Evolutionary conservation across 257 asterid species (phyloP), one percentile per base, ranked within the genome.

Genomic region (Coffea eugenioides): DNA sequence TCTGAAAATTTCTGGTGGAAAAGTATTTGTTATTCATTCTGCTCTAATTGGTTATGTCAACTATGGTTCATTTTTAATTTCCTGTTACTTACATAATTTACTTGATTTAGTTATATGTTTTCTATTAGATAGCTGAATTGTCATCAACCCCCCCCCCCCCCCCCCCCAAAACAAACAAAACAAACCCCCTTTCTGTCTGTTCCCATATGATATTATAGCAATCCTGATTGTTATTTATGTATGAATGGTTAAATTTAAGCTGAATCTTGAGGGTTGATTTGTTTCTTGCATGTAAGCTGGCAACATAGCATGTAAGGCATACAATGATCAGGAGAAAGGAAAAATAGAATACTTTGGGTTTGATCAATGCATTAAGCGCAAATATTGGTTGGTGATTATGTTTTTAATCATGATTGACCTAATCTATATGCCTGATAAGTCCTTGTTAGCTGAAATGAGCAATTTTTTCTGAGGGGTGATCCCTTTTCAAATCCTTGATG

Each of bases 1-100:
- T 95, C 73, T 81, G 80, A 80, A 80, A 83, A 31, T 23, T 57
- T 57, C 51, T 70, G 39, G 61, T 81, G 56, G 48, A 77, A 62
- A 48, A 21, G 61, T 72, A 57, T 66, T 75, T 71, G 39, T 61
- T 79, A 62, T 27, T 64, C 36, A 48, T 34, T 23, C 48, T 57
- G 31, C 77, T 45, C 39, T 67, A 18, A 70, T 18, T 23, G 34
- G 27, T 57, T 21, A 16, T 54, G 41, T 31, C 34, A 52, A 7
- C 61, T 15, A 43, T 59, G 31, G 1, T 46, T 46, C 59, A 25
- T 71, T 54, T n/a, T 0, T 25, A 56, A 59, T 27, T 4, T 31
- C 34, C 39, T 56, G 23, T 57, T 48, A n/a, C 45, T 9, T 71
- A 41, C 13, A 36, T 16, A 18, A 54, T 15, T 54, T 20, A 41